Evolutionary conservation across 176 grass and related monocot genomes (phyloP), one percentile per base, ranked within the genome.

Genomic region (Tillandsia leiboldiana): DNA sequence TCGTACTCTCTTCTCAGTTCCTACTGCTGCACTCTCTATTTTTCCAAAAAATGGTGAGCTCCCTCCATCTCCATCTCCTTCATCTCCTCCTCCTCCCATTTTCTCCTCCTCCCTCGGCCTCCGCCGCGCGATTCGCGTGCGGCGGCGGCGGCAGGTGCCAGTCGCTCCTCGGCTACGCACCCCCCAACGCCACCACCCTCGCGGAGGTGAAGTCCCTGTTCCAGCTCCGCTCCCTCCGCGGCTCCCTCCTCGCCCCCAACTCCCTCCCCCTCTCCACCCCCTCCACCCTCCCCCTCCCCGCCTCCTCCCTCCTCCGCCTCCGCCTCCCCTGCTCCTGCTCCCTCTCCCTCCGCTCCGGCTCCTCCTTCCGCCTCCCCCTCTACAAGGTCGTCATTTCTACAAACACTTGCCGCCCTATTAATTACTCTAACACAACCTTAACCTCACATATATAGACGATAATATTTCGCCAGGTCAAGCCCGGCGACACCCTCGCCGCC

Each of bases 111-210:
- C 33, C 72, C 9, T 48, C 82, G 3, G 71, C 83, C 29, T 68
- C 83, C 18, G 85, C 85, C 1, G 49, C 75, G 14, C 71, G 51
- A 63, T 84, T 84, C 85, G 82, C 77, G 75, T 86, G 82, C 83
- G 0, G 3, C 1, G 24, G 48, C 12, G 11, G 9, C 1, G 18
- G 57, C 62, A 83, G 54, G 4, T 96, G 92, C 82, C 70, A 62
- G 4, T 81, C 85, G 2, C 52, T 87, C 18, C 81, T 89, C 23
- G 75, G 73, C 64, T 96, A 87, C 70, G 63, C 80, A 1, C 53
- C 80, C 10, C 81, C 75, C 49, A 91, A 84, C 66, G 70, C 75
- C 64, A 86, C 85, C 75, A 96, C 88, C 57, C 91, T 89, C 74
- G 58, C 14, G n/a, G 72, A 48, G 10, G 77, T 96, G 63, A 14